Base-by-base conservation (phyloP, 2,329 filamentous ascomycete species). In the Clathrospora elynae region DNA sequence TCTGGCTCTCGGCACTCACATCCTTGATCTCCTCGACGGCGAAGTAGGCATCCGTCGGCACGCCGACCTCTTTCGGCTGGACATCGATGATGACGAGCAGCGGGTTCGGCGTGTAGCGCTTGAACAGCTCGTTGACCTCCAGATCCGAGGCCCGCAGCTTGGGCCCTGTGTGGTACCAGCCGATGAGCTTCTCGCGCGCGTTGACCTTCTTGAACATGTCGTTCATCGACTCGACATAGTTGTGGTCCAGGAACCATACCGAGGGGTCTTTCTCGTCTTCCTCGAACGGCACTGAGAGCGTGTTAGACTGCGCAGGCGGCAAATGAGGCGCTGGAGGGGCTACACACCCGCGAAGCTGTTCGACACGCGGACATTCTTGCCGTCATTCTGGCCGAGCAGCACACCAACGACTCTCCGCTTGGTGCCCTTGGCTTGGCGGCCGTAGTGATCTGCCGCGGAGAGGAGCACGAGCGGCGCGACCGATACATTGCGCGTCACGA, bases 131-230 rank as follows among this genome's bases (percentile, higher is more conserved):
- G 75, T 99, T 99, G 85, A 99, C 96, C 77, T 97, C 89, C 58
- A 99, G 78, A 78, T 99, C 93, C 31, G 93, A 96, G 42, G 91
- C 92, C 68, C 93, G 85, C 66, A 99, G 80, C 80, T 97, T 99
- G 25, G 93, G 93, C 28, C 93, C 93, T 13, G 93, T 95, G 75
- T 99, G 93, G 74, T 99, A 99, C 93, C 93, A 99, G 67, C 93
- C 93, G 80, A 99, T 95, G 71, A 99, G 82, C 84, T 97, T 97
- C 78, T 99, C 93, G 54, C 89, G 81, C 49, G 93, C 93, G 77
- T 99, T 99, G 80, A 99, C 91, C 78, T 97, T 97, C 80, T 99
- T 99, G 82, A 99, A 99, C 93, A 99, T 99, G 74, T 97, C 93
- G 76, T 93, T 95, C 93, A 99, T 99, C 61, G 87, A 89, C 75